Conservation (phyloP, 2,329 filamentous ascomycete genomes). For the Calycina marina region DNA sequence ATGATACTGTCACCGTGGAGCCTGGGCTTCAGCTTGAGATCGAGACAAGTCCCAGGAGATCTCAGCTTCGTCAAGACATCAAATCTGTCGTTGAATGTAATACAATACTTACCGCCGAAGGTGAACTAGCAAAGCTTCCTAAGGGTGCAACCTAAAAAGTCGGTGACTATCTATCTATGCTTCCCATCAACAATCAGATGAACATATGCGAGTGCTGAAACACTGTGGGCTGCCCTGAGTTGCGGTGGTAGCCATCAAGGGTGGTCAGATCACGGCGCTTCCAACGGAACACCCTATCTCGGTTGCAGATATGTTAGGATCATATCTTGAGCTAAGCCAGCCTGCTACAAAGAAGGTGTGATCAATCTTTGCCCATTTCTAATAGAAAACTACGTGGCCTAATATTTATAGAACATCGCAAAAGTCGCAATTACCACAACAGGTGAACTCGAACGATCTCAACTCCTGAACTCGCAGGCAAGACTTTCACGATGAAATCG, state of each 20-base stretch:
- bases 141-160: conserved; percentile 9
- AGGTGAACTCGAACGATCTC: conserved; percentile 28
- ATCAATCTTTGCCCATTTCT: background rate
- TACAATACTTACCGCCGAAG: conserved; percentile 33
- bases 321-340: conserved; percentile 44
- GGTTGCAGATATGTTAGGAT: conserved; percentile 36
- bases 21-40: conserved; percentile 11
- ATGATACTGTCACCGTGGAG: conserved; percentile 9
- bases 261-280: conserved; percentile 25
- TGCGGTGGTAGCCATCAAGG: conserved; percentile 34
- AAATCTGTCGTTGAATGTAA: conserved; percentile 42
- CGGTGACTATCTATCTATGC: conserved; percentile 12
- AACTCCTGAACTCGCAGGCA: conserved; percentile 26
- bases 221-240: conserved; percentile 23
- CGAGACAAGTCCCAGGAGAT: conserved; percentile 13
- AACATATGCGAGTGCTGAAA: conserved; percentile 16
- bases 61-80: conserved; percentile 43
- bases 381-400: conserved; percentile 1
- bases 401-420: conserved; percentile 26
- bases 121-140: conserved; percentile 35
- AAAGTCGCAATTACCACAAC: conserved; percentile 31
- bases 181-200: conserved; percentile 8
- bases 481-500: conserved; percentile 18
- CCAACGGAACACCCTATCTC: conserved; percentile 33
- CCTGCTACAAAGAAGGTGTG: conserved; percentile 35